These are phyloP conservation scores for Yamadazyma laniorum DNA, from an alignment of 805 yeast species.

Conservation along the genomic window DNA sequence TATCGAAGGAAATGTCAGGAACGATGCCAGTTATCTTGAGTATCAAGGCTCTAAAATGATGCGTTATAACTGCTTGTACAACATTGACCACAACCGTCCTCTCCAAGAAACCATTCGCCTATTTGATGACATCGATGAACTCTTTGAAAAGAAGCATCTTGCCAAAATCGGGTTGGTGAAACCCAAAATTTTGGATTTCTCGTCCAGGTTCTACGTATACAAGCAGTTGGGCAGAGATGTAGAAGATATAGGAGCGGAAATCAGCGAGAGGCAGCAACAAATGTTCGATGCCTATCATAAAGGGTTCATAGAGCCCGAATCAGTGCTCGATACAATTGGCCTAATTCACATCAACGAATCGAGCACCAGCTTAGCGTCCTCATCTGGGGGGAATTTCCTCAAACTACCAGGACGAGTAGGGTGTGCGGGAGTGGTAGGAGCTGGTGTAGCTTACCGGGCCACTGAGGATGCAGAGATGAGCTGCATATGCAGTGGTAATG, in stretches of 20 bases:
- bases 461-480: conserved; percentile 23
- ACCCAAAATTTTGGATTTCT: conserved; percentile 30
- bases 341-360: conserved; percentile 20
- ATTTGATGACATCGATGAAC: conserved; percentile 21
- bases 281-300: conserved; percentile 10
- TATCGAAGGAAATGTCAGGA: conserved; percentile 38
- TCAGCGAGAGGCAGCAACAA: conserved; percentile 1
- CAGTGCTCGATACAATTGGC: conserved; percentile 48
- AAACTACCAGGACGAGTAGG: conserved; percentile 51
- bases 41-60: conserved; percentile 7
- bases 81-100: conserved; percentile 25
- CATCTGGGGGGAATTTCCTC: conserved; percentile 56
- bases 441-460: conserved; percentile 33
- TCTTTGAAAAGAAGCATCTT: conserved; percentile 15
- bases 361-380: conserved; percentile 29
- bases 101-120: conserved; percentile 25
- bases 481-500: conserved; percentile 52
- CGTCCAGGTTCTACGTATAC: conserved; percentile 3
- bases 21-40: conserved; percentile 42
- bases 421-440: conserved; percentile 52
- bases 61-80: conserved; percentile 18
- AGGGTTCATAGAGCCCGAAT: conserved; percentile 6
- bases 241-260: neutral
- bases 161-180: conserved; percentile 29
- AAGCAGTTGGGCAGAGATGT: conserved; percentile 4